A percentile compares a stretch with the other conserved stretches of the same genome.
These are phyloP conservation scores for Aspergillus wentii DNA, from an alignment of 495 filamentous ascomycete genomes.

Conservation along the genomic window DNA sequence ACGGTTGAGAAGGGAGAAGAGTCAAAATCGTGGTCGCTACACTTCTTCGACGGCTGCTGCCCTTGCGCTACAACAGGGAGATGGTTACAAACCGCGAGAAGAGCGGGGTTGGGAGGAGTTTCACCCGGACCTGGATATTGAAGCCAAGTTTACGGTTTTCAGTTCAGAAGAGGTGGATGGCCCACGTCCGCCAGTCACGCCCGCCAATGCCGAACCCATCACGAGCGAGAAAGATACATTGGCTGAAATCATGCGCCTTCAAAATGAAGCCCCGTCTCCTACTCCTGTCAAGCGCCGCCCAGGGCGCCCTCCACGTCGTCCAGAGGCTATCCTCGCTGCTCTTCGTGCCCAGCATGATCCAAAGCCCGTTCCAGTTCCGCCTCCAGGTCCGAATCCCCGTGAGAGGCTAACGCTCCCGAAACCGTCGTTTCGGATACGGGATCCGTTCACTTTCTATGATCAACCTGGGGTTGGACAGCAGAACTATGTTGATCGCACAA, in stretches of 20 bases:
- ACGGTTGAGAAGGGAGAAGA: conserved; percentile 48
- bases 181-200: conserved; percentile 35
- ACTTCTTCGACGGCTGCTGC: conserved; percentile 81
- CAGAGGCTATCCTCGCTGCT: conserved; percentile 56
- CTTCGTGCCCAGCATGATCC: conserved; percentile 54
- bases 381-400: conserved; percentile 61
- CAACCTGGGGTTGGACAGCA: conserved; percentile 55
- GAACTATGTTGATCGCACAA: conserved; percentile 80
- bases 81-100: conserved; percentile 94
- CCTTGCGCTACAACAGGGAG: conserved; percentile 78
- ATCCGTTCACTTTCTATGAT: conserved; percentile 59
- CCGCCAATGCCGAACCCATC: conserved; percentile 5
- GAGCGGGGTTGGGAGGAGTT: conserved; percentile 97
- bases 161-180: conserved; percentile 80
- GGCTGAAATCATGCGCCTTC: conserved; percentile 17
- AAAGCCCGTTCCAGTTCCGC: conserved; percentile 54
- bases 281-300: conserved; percentile 52
- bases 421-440: conserved; percentile 51
- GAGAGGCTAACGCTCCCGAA: conserved; percentile 63
- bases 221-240: conserved; percentile 18
- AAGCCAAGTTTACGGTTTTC: conserved; percentile 70
- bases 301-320: conserved; percentile 57
- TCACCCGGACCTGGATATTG: conserved; percentile 89
- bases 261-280: conserved; percentile 23
- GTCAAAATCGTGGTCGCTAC: conserved; percentile 49